Evolutionary conservation across 257 asterid genomes (phyloP).

Genomic region (Lithospermum erythrorhizon): DNA sequence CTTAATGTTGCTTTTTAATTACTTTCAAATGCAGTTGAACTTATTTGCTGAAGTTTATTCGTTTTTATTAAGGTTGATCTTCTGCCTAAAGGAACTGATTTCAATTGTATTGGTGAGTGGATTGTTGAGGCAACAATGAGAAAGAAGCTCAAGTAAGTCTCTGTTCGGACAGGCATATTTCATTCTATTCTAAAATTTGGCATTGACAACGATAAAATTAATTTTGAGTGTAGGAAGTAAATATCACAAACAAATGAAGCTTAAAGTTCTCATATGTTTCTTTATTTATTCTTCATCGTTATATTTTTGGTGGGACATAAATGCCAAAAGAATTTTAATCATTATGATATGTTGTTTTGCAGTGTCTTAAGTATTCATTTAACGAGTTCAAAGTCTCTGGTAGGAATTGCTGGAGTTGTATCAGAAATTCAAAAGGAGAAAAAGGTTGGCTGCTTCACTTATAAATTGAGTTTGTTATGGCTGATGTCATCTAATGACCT

Average conservation of each 20-base stretch:
- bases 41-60: conserved; percentile 1
- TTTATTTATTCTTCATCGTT: neutral
- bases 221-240: neutral
- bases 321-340: conserved; percentile 11
- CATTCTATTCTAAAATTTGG: no score
- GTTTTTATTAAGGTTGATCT: conserved; percentile 66
- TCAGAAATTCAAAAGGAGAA: conserved; percentile 91
- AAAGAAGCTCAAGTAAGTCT: conserved; percentile 87
- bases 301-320: conserved; percentile 3
- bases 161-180: conserved; percentile 2
- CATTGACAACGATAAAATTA: neutral
- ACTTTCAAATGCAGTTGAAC: conserved; percentile 1
- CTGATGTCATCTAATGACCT: neutral
- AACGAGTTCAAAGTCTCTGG: conserved; percentile 96
- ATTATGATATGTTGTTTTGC: conserved; percentile 20
- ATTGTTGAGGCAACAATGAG: conserved; percentile 94
- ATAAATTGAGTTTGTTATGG: neutral
- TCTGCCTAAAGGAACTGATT: conserved; percentile 94
- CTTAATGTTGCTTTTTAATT: neutral
- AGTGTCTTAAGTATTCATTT: conserved; percentile 84
- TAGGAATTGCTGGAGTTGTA: conserved; percentile 83
- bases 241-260: neutral
- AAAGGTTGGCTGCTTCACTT: conserved; percentile 43
- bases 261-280: no score
- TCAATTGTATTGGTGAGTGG: conserved; percentile 97